Evolutionary conservation across 306 rosid genomes (phyloP).

Genomic region (Citrullus colocynthis): DNA sequence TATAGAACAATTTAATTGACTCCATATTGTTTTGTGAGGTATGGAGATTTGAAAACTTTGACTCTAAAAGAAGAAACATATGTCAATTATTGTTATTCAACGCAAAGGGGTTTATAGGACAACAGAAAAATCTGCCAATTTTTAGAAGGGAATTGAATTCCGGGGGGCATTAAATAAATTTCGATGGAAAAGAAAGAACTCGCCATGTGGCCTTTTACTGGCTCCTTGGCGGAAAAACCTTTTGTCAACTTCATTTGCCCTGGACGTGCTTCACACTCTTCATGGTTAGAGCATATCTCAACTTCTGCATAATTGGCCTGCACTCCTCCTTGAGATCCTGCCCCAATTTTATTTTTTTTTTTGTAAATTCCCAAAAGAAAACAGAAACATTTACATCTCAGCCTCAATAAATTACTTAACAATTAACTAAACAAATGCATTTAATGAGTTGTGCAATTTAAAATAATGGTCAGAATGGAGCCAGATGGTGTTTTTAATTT

Average conservation of each 20-base stretch:
- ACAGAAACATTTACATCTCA: not conserved
- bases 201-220: slow-evolving; percentile 83
- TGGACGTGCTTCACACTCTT: slow-evolving; percentile 76
- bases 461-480: not conserved
- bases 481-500: not conserved
- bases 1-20: too few relatives aligned
- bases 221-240: slow-evolving; percentile 93
- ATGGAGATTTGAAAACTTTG: too few relatives aligned
- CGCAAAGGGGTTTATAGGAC: too few relatives aligned
- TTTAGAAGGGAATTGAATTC: not conserved
- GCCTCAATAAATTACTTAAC: not conserved
- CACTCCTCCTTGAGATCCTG: slow-evolving; percentile 83
- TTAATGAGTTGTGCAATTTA: not conserved
- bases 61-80: too few relatives aligned
- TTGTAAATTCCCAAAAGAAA: not conserved
- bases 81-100: too few relatives aligned
- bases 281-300: slow-evolving; percentile 64
- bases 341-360: not conserved
- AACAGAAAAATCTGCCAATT: not conserved
- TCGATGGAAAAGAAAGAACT: slow-evolving; percentile 24
- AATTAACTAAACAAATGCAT: not conserved
- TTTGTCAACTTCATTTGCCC: slow-evolving; percentile 70
- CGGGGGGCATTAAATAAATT: not conserved
- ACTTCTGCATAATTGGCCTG: slow-evolving; percentile 28
- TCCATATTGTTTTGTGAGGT: too few relatives aligned